These are phyloP conservation scores for Candida glaebosa DNA, from an alignment of 805 yeast species.

Conservation along the genomic window DNA sequence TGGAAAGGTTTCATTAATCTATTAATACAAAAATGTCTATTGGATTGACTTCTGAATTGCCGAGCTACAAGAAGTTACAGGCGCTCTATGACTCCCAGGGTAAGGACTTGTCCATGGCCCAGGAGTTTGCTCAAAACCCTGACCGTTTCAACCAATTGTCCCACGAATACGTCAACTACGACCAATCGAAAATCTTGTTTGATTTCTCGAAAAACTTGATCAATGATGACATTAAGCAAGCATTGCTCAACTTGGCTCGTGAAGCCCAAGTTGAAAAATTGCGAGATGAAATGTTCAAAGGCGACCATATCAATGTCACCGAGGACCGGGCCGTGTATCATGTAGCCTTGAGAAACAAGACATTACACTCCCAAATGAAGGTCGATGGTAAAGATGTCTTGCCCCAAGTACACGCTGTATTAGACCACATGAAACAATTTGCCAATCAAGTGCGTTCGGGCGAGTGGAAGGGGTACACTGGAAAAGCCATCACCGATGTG, in stretches of 20 bases:
- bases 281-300: constrained; percentile 88
- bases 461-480: constrained; percentile 95
- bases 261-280: constrained; percentile 85
- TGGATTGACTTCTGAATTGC: constrained; percentile 64
- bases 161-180: constrained; percentile 76
- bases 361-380: constrained; percentile 66
- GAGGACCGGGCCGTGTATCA: constrained; percentile 97
- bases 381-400: constrained; percentile 91
- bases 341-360: constrained; percentile 92
- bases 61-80: constrained; percentile 83
- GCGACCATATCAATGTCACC: constrained; percentile 91
- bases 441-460: constrained; percentile 89
- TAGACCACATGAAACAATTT: constrained; percentile 96
- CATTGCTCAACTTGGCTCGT: constrained; percentile 75
- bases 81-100: constrained; percentile 67
- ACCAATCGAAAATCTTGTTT: constrained; percentile 83
- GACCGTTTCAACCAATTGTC: constrained; percentile 74
- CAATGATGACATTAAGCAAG: constrained; percentile 72
- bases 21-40: constrained; percentile 1
- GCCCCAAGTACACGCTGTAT: constrained; percentile 86
- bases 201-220: constrained; percentile 95
- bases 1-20: background rate
- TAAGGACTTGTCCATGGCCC: constrained; percentile 66
- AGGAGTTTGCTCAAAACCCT: constrained; percentile 73
- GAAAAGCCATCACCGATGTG: constrained; percentile 86